phyloP scores from a whole-genome alignment of 2,329 filamentous ascomycete genomes.

The Apiospora saccharicola region DNA sequence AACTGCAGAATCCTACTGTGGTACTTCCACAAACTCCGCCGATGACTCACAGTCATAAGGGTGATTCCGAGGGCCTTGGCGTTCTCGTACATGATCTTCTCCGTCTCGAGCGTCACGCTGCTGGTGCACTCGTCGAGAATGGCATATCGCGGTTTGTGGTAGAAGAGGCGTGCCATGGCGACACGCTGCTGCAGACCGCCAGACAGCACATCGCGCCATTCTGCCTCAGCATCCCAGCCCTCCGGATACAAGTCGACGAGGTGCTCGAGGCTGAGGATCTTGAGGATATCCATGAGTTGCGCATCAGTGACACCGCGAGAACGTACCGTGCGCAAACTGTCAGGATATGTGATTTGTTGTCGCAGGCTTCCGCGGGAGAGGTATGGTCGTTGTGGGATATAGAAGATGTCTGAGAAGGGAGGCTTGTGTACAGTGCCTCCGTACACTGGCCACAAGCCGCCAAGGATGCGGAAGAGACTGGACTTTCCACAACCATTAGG shows the following conservation, averaged over 20 bases:
- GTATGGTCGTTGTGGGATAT: constrained; percentile 96
- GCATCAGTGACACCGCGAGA: constrained; percentile 82
- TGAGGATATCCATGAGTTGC: constrained; percentile 79
- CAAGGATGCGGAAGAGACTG: constrained; percentile 93
- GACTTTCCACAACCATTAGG: constrained; percentile 98
- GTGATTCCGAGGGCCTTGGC: constrained; percentile 92
- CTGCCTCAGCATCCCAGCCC: constrained; percentile 92
- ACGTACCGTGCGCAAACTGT: constrained; percentile 86
- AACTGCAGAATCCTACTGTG: constrained; percentile 95
- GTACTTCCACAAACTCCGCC: constrained; percentile 94
- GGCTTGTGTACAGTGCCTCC: constrained; percentile 93
- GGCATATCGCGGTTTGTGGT: constrained; percentile 90
- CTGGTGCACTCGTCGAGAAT: constrained; percentile 98
- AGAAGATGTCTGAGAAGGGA: constrained; percentile 92
- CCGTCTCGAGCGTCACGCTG: constrained; percentile 92
- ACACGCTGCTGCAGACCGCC: constrained; percentile 94
- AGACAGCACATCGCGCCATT: constrained; percentile 95
- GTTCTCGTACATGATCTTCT: constrained; percentile 96
- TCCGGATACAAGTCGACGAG: constrained; percentile 78
- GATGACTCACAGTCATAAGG: constrained; percentile 94
- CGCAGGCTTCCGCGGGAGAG: constrained; percentile 90
- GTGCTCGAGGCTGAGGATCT: constrained; percentile 81
- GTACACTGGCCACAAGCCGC: constrained; percentile 97
- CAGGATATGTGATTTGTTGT: constrained; percentile 96
- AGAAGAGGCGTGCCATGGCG: constrained; percentile 95